Conservation (phyloP, 2,329 filamentous ascomycete genomes). For the Curvularia eragrostidis region DNA sequence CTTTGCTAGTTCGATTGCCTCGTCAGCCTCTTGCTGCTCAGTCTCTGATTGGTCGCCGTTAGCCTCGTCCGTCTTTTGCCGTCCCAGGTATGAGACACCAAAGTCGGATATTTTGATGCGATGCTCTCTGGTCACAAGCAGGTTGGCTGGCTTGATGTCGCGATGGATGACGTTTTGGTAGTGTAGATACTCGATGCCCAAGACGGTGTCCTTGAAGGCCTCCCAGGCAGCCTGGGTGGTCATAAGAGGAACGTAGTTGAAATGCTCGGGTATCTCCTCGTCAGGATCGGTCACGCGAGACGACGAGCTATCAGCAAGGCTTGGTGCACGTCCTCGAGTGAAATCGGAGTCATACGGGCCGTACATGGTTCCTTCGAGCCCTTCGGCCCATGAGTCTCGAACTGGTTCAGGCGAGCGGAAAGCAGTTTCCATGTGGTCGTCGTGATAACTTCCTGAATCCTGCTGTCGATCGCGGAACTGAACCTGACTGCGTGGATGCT, state of each 20-base stretch:
- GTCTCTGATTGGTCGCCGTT: constrained; percentile 76
- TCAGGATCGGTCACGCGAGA: constrained; percentile 55
- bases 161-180: constrained; percentile 60
- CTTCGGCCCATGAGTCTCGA: constrained; percentile 49
- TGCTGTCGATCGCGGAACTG: constrained; percentile 33
- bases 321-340: constrained; percentile 74
- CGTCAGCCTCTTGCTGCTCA: constrained; percentile 85
- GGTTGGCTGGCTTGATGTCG: constrained; percentile 72
- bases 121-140: constrained; percentile 83
- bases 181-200: constrained; percentile 87
- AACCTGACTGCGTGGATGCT: constrained; percentile 27
- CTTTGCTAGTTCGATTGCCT: constrained; percentile 95
- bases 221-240: constrained; percentile 82
- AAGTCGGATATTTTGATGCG: constrained; percentile 98
- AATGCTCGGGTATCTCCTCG: constrained; percentile 80
- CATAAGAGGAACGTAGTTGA: constrained; percentile 91
- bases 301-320: constrained; percentile 78
- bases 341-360: constrained; percentile 69
- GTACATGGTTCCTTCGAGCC: constrained; percentile 79
- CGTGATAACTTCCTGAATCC: constrained; percentile 24
- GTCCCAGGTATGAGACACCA: constrained; percentile 95
- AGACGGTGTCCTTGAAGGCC: constrained; percentile 89
- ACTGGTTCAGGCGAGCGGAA: constrained; percentile 37
- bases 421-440: constrained; percentile 46
- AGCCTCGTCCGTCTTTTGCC: constrained; percentile 81